These are phyloP conservation scores for Cupressus sempervirens DNA, from an alignment of 75 land plant genomes.

Conservation along the genomic window DNA sequence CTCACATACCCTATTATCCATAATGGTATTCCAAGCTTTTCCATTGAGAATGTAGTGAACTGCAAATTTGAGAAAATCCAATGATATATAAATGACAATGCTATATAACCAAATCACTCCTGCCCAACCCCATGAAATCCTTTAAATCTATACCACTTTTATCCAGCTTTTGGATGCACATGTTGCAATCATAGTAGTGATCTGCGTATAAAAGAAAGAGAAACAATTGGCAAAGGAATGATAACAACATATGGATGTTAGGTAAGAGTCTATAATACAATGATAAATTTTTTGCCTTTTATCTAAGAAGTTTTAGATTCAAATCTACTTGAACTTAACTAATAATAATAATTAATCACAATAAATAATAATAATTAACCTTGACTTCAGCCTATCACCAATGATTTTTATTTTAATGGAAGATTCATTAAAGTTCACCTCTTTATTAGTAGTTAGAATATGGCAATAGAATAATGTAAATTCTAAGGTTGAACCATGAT, in stretches of 20 bases:
- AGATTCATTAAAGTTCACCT: too few relatives aligned
- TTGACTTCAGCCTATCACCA: too few relatives aligned
- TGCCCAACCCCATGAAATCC: conserved; percentile 86
- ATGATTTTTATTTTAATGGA: too few relatives aligned
- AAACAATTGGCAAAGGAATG: not conserved
- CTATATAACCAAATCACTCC: conserved; percentile 77
- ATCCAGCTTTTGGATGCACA: conserved; percentile 48
- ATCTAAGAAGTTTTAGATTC: too few relatives aligned
- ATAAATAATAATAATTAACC: too few relatives aligned
- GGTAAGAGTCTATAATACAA: too few relatives aligned
- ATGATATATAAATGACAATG: conserved; percentile 64
- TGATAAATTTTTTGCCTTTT: too few relatives aligned
- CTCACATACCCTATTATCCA: conserved; percentile 50
- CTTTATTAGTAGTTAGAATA: too few relatives aligned
- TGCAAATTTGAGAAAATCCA: conserved; percentile 66
- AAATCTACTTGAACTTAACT: too few relatives aligned
- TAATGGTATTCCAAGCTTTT: conserved; percentile 55
- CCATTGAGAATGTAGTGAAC: conserved; percentile 63
- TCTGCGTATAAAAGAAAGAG: conserved; percentile 9
- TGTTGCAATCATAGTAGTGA: conserved; percentile 68
- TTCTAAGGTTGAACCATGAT: conserved; percentile 62
- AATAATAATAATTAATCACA: too few relatives aligned
- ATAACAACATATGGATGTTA: too few relatives aligned
- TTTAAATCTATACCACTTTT: conserved; percentile 42
- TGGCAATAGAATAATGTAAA: conserved; percentile 34